Conservation (phyloP, 108 stramenopile genomes). For the Fistulifera pelliculosa region DNA sequence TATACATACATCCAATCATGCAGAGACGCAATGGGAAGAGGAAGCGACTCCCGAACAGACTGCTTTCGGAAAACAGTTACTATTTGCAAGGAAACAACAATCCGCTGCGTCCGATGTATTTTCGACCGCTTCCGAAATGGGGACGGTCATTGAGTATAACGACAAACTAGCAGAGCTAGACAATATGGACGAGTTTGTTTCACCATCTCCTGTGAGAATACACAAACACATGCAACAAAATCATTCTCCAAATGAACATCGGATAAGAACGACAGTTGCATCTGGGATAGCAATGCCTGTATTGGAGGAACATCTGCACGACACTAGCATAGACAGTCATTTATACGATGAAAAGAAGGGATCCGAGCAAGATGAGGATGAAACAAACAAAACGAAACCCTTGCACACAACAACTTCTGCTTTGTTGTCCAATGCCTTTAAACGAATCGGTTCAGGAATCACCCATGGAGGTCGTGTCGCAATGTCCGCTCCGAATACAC, state of each 20-base stretch:
- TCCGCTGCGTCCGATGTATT: slow-evolving; percentile 23
- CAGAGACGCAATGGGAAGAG: slow-evolving; percentile 4
- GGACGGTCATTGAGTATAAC: slow-evolving; percentile 28
- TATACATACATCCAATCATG: too few relatives aligned
- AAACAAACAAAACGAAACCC: not conserved
- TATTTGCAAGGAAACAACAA: not conserved
- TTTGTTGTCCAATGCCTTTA: slow-evolving; percentile 23
- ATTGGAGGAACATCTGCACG: too few relatives aligned
- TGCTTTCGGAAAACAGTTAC: slow-evolving; percentile 7
- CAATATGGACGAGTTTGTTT: not conserved
- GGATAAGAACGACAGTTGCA: too few relatives aligned
- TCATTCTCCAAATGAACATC: too few relatives aligned
- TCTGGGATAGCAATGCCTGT: too few relatives aligned
- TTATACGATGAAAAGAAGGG: too few relatives aligned
- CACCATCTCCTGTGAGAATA: too few relatives aligned
- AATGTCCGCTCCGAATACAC: not conserved
- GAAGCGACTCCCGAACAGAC: slow-evolving; percentile 9
- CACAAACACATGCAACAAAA: too few relatives aligned
- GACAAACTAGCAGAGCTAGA: not conserved
- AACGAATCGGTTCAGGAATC: slow-evolving; percentile 17
- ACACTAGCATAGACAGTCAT: too few relatives aligned
- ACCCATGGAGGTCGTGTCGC: not conserved
- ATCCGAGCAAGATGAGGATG: slow-evolving; percentile 1
- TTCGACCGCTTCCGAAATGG: slow-evolving; percentile 47
- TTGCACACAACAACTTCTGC: slow-evolving; percentile 12